Base-by-base conservation (phyloP, 1,284 basidiomycete species). In the Lignosus rhinocerotis region DNA sequence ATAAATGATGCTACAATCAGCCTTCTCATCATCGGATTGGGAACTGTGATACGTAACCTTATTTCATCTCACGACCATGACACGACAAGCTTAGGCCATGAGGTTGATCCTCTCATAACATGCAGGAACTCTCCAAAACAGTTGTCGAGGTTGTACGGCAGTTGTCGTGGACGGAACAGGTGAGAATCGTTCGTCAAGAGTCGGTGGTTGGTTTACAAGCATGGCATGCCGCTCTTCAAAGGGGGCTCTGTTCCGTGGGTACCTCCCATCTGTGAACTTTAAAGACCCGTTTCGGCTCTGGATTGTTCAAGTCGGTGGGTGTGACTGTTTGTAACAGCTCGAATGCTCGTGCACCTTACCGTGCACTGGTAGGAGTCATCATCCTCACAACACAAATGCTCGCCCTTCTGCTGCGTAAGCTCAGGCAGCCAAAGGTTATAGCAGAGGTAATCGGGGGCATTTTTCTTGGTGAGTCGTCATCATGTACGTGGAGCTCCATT, bases 381-480 rank as follows among this genome's bases (percentile, higher is more conserved):
- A 83, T 97, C 59, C 75, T 83, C 46, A 90, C 90, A 58, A 90
- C 93, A 1, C 92, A 91, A 69, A 66, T 93, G 5, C 83, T 98
- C 3, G 85, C 88, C 2, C 79, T 92, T 7, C 73, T 73, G 2
- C 78, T 96, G 43, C 80, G 84, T 12, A 92, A 82, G 70, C 80
- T 97, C 36, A 83, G 80, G 21, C 94, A 98, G 65, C 95, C 95
- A 4, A 89, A 87, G 66, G 94, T 97, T 64, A 92, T 92, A 53
- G 88, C 88, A 8, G 90, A 92, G 69, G 92, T 98, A 47, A 76
- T 96, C 39, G 94, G 92, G 6, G 95, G 95, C 11, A 95, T 96
- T 65, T 70, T 97, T n/a, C 81, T 97, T 3, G 88, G 87, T 83
- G 55, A 30, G 43, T 45, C 31, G 74, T 25, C 63, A 25, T 25